Conservation (phyloP, 208 protist genomes). For the Trypanosoma melophagium region DNA sequence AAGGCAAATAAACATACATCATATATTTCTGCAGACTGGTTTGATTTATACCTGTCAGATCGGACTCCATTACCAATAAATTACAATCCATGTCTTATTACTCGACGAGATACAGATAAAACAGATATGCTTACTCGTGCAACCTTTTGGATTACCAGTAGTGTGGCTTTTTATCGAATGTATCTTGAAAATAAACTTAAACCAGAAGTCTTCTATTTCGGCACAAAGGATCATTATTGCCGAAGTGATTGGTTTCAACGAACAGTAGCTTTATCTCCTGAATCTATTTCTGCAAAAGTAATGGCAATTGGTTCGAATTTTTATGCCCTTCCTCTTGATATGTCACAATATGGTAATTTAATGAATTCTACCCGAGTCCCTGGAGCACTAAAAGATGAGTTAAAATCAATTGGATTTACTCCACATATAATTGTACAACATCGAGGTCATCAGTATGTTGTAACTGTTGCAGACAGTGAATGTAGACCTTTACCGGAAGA, state of each 20-base stretch:
- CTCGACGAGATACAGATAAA: constrained; percentile 50
- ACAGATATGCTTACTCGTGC: constrained; percentile 68
- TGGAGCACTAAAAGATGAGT: constrained; percentile 77
- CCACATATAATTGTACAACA: constrained; percentile 80
- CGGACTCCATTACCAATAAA: constrained; percentile 68
- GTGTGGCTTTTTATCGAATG: constrained; percentile 67
- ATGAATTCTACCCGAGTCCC: constrained; percentile 83
- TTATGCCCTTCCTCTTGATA: constrained; percentile 71
- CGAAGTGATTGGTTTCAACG: constrained; percentile 81
- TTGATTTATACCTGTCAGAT: constrained; percentile 56
- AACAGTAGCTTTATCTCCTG: constrained; percentile 60
- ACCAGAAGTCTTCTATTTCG: constrained; percentile 61
- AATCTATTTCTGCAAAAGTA: constrained; percentile 58
- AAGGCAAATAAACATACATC: constrained; percentile 84
- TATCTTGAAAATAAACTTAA: constrained; percentile 71
- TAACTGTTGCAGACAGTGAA: constrained; percentile 73
- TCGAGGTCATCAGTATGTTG: constrained; percentile 66
- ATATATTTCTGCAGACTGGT: constrained; percentile 83
- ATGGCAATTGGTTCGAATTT: constrained; percentile 44
- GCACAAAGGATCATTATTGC: constrained; percentile 39
- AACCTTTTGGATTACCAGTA: constrained; percentile 71
- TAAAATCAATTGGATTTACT: constrained; percentile 57
- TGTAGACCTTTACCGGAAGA: constrained; percentile 63
- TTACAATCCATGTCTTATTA: constrained; percentile 54
- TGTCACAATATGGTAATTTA: constrained; percentile 79